Percentiles rank a stretch among this genome's conserved stretches.
Conservation (phyloP, 129 eudicot genomes). For the Apium graveolens region DNA sequence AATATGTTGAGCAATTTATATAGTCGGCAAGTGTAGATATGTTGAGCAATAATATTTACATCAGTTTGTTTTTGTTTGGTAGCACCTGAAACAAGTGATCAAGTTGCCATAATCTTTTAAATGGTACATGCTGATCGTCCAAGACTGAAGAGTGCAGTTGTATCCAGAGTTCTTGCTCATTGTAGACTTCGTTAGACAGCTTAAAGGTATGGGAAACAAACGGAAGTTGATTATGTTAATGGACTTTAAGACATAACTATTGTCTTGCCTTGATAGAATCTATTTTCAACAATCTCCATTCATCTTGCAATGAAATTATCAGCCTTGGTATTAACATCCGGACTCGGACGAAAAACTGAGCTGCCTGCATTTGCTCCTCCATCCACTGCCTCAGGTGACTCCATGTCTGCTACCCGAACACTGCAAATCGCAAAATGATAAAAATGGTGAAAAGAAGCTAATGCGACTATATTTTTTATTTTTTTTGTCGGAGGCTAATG, state of each 20-base stretch:
- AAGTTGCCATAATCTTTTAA: background rate
- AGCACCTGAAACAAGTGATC: background rate
- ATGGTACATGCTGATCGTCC: background rate
- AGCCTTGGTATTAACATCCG: conserved; percentile 53
- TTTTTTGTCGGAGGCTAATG: no score
- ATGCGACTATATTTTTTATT: no score
- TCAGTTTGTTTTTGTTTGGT: background rate
- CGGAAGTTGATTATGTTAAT: background rate
- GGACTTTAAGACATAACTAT: conserved; percentile 2
- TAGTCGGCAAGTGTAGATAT: no score
- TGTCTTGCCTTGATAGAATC: conserved; percentile 35
- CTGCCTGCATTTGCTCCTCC: conserved; percentile 18
- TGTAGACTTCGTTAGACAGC: background rate
- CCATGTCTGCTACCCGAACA: no score
- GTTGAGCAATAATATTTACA: background rate
- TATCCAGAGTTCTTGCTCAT: no score
- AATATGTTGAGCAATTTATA: no score
- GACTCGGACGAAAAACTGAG: conserved; percentile 41
- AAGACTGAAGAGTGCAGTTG: background rate
- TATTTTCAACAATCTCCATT: conserved; percentile 47
- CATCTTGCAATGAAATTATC: conserved; percentile 59
- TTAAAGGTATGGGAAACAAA: background rate
- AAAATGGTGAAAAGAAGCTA: no score
- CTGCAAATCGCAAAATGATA: no score
- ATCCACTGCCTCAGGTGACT: conserved; percentile 9